Evolutionary conservation across 176 grass and related monocot genomes (phyloP).

Genomic region (Miscanthus lutarioriparius): DNA sequence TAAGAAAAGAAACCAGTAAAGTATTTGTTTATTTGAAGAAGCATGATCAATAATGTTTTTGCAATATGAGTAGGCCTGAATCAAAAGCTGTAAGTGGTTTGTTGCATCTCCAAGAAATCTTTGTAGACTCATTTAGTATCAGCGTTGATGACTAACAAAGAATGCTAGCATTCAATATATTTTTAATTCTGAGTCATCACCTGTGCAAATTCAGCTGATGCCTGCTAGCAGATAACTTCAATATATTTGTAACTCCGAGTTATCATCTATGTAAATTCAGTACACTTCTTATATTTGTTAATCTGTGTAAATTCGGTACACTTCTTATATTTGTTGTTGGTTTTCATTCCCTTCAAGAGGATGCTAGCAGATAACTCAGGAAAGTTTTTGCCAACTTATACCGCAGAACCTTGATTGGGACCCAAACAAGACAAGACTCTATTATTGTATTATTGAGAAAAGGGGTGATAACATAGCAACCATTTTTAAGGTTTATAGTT

Average conservation of each 20-base stretch:
- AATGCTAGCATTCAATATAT: background rate
- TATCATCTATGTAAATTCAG: too few species aligned
- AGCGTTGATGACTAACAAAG: background rate
- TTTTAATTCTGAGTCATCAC: background rate
- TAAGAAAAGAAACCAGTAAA: background rate
- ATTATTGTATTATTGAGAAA: constrained; percentile 67
- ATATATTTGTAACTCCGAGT: background rate
- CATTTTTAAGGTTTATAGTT: constrained; percentile 58
- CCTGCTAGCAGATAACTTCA: background rate
- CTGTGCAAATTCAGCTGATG: background rate
- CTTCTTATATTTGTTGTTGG: background rate
- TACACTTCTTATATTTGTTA: too few species aligned
- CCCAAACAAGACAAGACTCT: constrained; percentile 45
- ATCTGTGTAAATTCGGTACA: background rate
- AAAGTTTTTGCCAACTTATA: constrained; percentile 17
- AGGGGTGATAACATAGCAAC: constrained; percentile 4
- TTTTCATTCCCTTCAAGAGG: background rate
- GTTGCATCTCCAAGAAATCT: background rate
- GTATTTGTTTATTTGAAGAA: background rate
- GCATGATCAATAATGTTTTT: too few species aligned
- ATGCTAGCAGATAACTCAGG: constrained; percentile 7
- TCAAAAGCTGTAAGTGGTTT: background rate
- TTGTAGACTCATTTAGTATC: background rate
- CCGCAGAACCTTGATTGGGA: constrained; percentile 67
- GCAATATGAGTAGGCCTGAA: too few species aligned